Evolutionary conservation across 75 land plant genomes (phyloP).

Genomic region (Larix kaempferi): DNA sequence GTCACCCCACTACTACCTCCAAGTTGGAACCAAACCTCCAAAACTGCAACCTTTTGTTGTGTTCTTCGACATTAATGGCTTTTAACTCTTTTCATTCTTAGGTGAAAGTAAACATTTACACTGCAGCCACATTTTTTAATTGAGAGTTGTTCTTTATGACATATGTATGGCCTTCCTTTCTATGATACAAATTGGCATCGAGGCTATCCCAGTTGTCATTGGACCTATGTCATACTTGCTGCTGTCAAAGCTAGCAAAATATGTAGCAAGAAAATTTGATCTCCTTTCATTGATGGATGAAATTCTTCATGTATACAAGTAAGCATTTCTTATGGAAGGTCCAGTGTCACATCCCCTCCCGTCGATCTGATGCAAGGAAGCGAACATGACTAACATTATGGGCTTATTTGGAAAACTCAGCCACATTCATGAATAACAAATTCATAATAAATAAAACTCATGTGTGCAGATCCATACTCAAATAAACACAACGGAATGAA

Average conservation of each 20-base stretch:
- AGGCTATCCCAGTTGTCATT: conserved; percentile 51
- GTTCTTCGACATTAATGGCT: background rate
- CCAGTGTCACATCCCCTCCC: no score
- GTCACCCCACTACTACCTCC: conserved; percentile 13
- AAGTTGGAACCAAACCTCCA: no score
- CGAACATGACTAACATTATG: no score
- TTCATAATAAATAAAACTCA: no score
- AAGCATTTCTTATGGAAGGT: background rate
- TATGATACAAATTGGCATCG: conserved; percentile 41
- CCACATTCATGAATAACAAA: no score
- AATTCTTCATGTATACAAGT: conserved; percentile 75
- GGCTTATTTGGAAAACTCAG: no score
- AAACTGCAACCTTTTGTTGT: no score
- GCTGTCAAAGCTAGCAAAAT: conserved; percentile 64
- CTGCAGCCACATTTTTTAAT: background rate
- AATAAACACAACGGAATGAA: no score
- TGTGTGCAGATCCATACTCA: no score
- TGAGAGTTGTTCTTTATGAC: background rate
- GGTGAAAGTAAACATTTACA: background rate
- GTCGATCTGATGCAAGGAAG: no score
- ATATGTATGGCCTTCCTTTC: background rate
- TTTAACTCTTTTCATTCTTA: background rate
- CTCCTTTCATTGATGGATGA: conserved; percentile 50
- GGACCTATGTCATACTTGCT: conserved; percentile 66
- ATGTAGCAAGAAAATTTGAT: conserved; percentile 51